phyloP scores from a whole-genome alignment of 2,329 filamentous ascomycete species.

The Cladophialophora immunda region DNA sequence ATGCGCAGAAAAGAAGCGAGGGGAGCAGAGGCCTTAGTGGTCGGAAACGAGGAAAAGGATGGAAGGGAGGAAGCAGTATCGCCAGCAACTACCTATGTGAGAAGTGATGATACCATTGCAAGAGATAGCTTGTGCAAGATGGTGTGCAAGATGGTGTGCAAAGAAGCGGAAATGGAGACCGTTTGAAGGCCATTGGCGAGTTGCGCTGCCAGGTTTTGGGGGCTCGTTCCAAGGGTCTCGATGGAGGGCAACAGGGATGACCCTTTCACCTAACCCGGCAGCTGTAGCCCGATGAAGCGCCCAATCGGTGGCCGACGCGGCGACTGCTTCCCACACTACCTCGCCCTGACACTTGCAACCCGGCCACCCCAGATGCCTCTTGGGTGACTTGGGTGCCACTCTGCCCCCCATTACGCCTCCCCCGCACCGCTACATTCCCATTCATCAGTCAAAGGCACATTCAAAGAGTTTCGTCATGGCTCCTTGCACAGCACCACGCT shows the following conservation, averaged over 20 bases:
- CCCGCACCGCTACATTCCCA: neutral
- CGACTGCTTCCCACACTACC: neutral
- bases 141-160: neutral
- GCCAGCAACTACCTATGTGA: neutral
- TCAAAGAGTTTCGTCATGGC: conserved; percentile 2
- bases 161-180: neutral
- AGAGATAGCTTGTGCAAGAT: neutral
- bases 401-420: neutral
- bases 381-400: neutral
- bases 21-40: neutral
- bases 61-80: conserved; percentile 49
- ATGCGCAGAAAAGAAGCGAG: conserved; percentile 26
- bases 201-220: neutral
- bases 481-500: neutral
- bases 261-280: neutral
- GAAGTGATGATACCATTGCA: neutral
- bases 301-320: conserved; percentile 2
- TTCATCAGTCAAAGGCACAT: neutral
- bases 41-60: neutral
- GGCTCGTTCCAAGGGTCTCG: neutral
- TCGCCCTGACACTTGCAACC: too few relatives aligned
- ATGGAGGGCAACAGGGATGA: neutral
- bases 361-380: neutral
- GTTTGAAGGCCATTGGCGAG: neutral
- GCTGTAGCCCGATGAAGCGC: neutral